Conservation (phyloP, 208 protist species). For the Angomonas desouzai region DNA sequence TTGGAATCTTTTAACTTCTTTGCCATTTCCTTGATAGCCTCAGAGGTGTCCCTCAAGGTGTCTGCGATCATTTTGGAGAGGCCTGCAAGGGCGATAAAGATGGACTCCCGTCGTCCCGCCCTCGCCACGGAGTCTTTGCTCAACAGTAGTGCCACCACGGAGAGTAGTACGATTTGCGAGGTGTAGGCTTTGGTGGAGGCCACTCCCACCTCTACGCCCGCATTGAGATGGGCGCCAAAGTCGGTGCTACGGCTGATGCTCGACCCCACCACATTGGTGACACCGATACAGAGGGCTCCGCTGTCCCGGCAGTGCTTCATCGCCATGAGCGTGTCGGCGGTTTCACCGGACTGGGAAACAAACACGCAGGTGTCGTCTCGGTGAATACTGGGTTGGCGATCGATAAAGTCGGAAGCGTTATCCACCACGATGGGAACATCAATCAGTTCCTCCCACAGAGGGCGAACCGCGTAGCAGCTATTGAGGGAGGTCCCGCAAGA, state of each 20-base stretch:
- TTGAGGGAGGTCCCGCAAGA: conserved; percentile 94
- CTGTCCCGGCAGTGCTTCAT: conserved; percentile 76
- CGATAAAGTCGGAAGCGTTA: conserved; percentile 92
- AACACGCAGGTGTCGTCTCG: conserved; percentile 90
- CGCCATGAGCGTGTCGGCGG: conserved; percentile 90
- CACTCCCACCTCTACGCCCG: conserved; percentile 94
- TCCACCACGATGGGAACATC: conserved; percentile 84
- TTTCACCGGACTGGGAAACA: conserved; percentile 94
- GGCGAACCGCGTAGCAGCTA: conserved; percentile 83
- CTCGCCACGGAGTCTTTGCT: conserved; percentile 44
- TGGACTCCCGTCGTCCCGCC: conserved; percentile 45
- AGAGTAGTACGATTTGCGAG: conserved; percentile 89
- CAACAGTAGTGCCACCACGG: conserved; percentile 89
- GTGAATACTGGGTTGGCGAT: conserved; percentile 70
- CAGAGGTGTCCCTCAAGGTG: conserved; percentile 49
- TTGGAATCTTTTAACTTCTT: conserved; percentile 38
- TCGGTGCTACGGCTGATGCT: conserved; percentile 84
- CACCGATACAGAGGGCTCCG: conserved; percentile 81
- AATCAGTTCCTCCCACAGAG: conserved; percentile 91
- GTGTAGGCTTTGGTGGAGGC: conserved; percentile 97
- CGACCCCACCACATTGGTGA: conserved; percentile 94
- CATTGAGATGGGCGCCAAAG: conserved; percentile 88
- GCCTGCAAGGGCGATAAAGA: conserved; percentile 59
- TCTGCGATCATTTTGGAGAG: conserved; percentile 56
- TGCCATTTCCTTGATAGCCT: conserved; percentile 63